Conservation (phyloP, 1,139 yeast species). For the Pichia terricola region DNA sequence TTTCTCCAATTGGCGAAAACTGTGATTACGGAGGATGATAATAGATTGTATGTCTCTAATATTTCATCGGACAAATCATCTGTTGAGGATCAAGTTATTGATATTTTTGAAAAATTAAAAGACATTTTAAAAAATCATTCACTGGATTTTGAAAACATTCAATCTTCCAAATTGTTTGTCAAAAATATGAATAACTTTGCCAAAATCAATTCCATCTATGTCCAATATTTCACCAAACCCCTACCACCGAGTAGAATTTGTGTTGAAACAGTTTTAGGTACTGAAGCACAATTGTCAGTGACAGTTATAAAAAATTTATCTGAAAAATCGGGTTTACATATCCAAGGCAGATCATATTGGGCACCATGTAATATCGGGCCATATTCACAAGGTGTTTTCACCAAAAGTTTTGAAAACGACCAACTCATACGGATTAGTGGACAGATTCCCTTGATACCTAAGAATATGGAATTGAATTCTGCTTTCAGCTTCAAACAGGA, state of each 20-base stretch:
- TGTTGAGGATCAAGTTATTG: slow-evolving; percentile 36
- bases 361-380: slow-evolving; percentile 98
- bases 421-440: slow-evolving; percentile 68
- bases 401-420: slow-evolving; percentile 25
- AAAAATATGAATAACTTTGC: slow-evolving; percentile 56
- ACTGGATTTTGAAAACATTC: slow-evolving; percentile 34
- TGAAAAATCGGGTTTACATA: slow-evolving; percentile 68
- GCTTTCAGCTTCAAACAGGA: slow-evolving; percentile 27
- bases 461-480: slow-evolving; percentile 42
- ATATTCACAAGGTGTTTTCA: slow-evolving; percentile 73
- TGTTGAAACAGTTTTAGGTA: slow-evolving; percentile 48
- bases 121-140: slow-evolving; percentile 24
- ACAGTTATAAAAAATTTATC: slow-evolving; percentile 29
- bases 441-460: slow-evolving; percentile 79
- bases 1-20: too few species aligned
- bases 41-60: slow-evolving; percentile 43
- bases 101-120: slow-evolving; percentile 38
- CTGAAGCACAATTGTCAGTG: slow-evolving; percentile 50
- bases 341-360: slow-evolving; percentile 91
- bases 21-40: slow-evolving; percentile 15
- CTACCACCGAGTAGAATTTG: slow-evolving; percentile 88
- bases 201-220: slow-evolving; percentile 52
- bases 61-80: slow-evolving; percentile 27
- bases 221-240: slow-evolving; percentile 41
- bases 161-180: slow-evolving; percentile 52